phyloP scores from a whole-genome alignment of 2,329 filamentous ascomycete genomes.

The Sclerotinia glacialis region DNA sequence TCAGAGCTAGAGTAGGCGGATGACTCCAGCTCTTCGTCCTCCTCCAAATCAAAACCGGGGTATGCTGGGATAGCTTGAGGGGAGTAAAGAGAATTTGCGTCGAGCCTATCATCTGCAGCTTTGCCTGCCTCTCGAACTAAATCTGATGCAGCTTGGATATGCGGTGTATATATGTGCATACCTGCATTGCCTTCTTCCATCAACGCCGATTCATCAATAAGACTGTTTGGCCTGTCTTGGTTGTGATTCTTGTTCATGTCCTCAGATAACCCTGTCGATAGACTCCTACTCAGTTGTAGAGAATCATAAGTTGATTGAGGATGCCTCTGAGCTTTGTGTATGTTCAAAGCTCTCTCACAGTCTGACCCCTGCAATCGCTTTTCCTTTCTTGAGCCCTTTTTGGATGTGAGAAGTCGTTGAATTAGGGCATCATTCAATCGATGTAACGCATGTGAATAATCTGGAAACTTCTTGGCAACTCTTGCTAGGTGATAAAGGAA shows the following conservation, averaged over 20 bases:
- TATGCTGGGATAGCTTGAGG: neutral
- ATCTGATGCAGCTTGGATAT: neutral
- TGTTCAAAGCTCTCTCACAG: neutral
- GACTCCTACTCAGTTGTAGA: neutral
- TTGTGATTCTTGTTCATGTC: neutral
- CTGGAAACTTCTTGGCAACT: conserved; percentile 3
- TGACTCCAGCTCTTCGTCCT: neutral
- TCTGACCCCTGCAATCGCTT: neutral
- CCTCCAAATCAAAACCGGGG: neutral
- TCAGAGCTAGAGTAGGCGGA: neutral
- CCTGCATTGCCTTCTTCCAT: neutral
- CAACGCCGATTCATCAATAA: neutral
- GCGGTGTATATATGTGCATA: neutral
- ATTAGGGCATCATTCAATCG: conserved; percentile 1
- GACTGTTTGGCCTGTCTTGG: neutral
- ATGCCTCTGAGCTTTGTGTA: neutral
- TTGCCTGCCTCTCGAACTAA: neutral
- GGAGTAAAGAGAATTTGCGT: neutral
- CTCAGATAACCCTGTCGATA: neutral
- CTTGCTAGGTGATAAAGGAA: conserved; percentile 12
- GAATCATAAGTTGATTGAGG: neutral
- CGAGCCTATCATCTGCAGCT: neutral
- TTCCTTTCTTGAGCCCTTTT: neutral
- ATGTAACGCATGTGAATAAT: neutral
- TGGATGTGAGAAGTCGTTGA: neutral